Conservation (phyloP, 78 protist species). For the Corallochytrium limacisporum region DNA sequence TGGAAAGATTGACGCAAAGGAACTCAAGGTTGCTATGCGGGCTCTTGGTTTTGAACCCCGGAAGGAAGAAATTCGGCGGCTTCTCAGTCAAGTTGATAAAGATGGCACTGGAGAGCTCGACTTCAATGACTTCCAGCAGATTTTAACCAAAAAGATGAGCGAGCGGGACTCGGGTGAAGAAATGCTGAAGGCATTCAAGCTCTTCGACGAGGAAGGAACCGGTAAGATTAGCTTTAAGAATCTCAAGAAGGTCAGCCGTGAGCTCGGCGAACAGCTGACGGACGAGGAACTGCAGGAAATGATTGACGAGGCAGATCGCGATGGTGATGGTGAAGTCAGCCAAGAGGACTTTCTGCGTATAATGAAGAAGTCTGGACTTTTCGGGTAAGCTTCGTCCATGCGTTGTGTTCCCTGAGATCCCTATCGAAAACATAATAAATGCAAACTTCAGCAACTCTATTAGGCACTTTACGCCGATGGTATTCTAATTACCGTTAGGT, state of each 20-base stretch:
- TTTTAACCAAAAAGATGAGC: conserved; percentile 81
- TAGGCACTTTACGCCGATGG: too few relatives aligned
- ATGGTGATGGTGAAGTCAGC: conserved; percentile 68
- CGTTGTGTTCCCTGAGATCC: too few relatives aligned
- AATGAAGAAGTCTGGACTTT: conserved; percentile 64
- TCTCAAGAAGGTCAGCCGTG: conserved; percentile 76
- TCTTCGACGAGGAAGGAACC: conserved; percentile 77
- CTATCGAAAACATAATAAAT: too few relatives aligned
- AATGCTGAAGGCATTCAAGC: conserved; percentile 76
- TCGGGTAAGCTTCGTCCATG: too few relatives aligned
- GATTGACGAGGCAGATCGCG: conserved; percentile 75
- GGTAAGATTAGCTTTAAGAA: conserved; percentile 66
- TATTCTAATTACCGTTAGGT: too few relatives aligned
- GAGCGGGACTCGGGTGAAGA: conserved; percentile 71
- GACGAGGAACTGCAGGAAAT: conserved; percentile 83
- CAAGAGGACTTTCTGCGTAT: conserved; percentile 76
- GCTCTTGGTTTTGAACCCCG: conserved; percentile 90
- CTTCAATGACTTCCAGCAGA: conserved; percentile 65
- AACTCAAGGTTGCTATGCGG: conserved; percentile 79
- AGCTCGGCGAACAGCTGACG: conserved; percentile 79
- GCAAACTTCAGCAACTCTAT: too few relatives aligned
- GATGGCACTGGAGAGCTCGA: conserved; percentile 71
- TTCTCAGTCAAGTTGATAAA: conserved; percentile 69
- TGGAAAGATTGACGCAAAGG: conserved; percentile 80
- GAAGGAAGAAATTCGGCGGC: conserved; percentile 68